Percentiles rank a stretch among this genome's conserved stretches.
phyloP scores from a whole-genome alignment of 2,329 filamentous ascomycete genomes.

The Monosporascus sp. region DNA sequence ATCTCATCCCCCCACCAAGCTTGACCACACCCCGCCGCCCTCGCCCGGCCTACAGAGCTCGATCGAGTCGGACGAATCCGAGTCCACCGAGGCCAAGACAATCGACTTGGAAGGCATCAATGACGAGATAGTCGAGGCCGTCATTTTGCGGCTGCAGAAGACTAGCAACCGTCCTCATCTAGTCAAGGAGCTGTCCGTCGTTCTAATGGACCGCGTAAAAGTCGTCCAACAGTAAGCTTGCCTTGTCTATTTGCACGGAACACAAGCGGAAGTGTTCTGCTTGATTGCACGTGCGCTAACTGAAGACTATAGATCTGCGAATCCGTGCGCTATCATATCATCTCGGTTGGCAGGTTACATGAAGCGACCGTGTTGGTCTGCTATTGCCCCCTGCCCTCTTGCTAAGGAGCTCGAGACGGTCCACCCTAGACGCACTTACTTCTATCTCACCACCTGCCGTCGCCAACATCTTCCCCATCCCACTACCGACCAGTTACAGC shows the following conservation, averaged over 20 bases:
- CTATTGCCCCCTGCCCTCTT: conserved; percentile 74
- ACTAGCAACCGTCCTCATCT: conserved; percentile 90
- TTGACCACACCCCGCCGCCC: conserved; percentile 74
- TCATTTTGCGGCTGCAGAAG: conserved; percentile 81
- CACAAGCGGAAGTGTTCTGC: not conserved
- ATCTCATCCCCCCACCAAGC: conserved; percentile 55
- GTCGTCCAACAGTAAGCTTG: conserved; percentile 84
- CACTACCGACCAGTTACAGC: conserved; percentile 41
- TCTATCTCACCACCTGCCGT: conserved; percentile 85
- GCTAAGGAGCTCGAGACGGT: conserved; percentile 90
- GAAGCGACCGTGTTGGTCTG: conserved; percentile 78
- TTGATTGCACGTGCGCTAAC: conserved; percentile 8
- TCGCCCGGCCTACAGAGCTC: conserved; percentile 53
- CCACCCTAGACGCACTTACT: conserved; percentile 92
- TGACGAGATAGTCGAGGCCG: conserved; percentile 90
- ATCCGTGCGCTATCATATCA: conserved; percentile 91
- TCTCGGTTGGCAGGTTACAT: conserved; percentile 86
- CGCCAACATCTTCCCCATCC: conserved; percentile 74
- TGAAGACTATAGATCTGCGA: conserved; percentile 67
- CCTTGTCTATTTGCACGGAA: not conserved
- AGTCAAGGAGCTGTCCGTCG: conserved; percentile 84
- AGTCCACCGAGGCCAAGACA: conserved; percentile 37
- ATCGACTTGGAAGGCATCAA: conserved; percentile 81
- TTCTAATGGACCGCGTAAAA: conserved; percentile 69
- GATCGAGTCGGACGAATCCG: conserved; percentile 35